Evolutionary conservation across 192 early-diverging fungal species (phyloP), one percentile per base, ranked within the genome.

Genomic region (Gamsiella multidivaricata): DNA sequence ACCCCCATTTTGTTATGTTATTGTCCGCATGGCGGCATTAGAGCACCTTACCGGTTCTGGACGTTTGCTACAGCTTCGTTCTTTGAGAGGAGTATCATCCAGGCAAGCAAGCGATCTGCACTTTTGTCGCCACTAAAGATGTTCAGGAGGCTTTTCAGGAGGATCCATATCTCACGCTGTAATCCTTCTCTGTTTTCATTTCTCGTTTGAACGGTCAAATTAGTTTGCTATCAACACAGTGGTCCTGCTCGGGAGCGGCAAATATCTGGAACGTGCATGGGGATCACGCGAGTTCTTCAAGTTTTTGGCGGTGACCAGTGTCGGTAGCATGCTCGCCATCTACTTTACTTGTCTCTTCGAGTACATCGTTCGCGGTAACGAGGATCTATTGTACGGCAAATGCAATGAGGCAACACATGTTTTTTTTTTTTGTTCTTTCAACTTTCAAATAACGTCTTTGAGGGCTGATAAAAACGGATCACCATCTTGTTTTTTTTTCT

Each of bases 241-340:
- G 11, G 52, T 69, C n/a, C 39, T 91, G 5, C 54, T 89, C n/a
- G 68, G 86, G n/a, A 72, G 82, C 58, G 95, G 94, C 46, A 85
- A 89, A 65, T 97, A 95, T 76, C 83, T 97, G 67, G 96, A 96
- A 73, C 82, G 87, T 28, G 86, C 86, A 56, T 98, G 94, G 94
- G 94, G 94, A 7, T 80, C 86, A 33, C 87, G 87, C 60, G 89
- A 92, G 54, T 89, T 94, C 51, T 65, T 89, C 18, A 89, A 88
- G 53, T 93, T 91, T 69, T 55, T 95, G 32, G 31, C 69, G 1
- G 80, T 96, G 3, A 79, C 89, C 43, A 83, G 84, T 54, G 32
- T 86, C 60, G 47, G 74, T 37, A 53, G 88, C 26, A 86, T 84
- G 81, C 1, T 88, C 3, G 61, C 87, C 20, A 84, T 88, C 3